Conservation (phyloP, 163 green algal species). For the Scenedesmus sp. region DNA sequence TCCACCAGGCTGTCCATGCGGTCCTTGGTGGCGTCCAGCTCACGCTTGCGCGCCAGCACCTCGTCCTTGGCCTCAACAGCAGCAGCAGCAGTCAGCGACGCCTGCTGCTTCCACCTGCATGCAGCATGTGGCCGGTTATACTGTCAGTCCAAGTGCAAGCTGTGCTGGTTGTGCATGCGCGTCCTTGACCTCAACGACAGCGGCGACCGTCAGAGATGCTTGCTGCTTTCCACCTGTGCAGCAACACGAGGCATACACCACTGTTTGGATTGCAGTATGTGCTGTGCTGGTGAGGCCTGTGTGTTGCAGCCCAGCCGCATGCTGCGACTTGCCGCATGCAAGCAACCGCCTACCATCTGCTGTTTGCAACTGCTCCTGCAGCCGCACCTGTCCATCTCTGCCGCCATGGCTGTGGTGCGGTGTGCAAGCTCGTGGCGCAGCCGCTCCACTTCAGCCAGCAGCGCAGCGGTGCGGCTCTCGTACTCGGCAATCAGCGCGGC, state of each 20-base stretch:
- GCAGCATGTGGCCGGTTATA: neutral
- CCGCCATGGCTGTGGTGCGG: constrained; percentile 65
- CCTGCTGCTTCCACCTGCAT: constrained; percentile 75
- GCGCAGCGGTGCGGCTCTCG: constrained; percentile 52
- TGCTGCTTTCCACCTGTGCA: constrained; percentile 63
- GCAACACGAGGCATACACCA: neutral
- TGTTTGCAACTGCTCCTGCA: neutral
- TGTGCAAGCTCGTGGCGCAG: constrained; percentile 67
- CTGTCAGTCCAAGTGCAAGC: no score
- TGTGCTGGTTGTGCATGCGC: constrained; percentile 46
- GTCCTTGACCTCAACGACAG: constrained; percentile 79
- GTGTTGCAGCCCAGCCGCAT: neutral
- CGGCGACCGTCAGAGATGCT: constrained; percentile 67
- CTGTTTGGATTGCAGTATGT: neutral
- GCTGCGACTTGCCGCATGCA: neutral
- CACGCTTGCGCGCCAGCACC: constrained; percentile 79
- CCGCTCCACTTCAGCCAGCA: constrained; percentile 67
- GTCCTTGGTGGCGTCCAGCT: constrained; percentile 82
- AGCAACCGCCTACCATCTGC: neutral
- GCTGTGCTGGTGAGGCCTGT: no score
- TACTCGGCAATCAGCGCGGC: constrained; percentile 69
- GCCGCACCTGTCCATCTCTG: constrained; percentile 71
- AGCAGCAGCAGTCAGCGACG: constrained; percentile 68
- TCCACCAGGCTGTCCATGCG: constrained; percentile 85
- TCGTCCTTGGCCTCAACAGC: constrained; percentile 83